Percentiles rank a stretch among this genome's conserved stretches.
These are phyloP conservation scores for Salix caprea DNA, from an alignment of 345 rosid genomes.

Conservation along the genomic window DNA sequence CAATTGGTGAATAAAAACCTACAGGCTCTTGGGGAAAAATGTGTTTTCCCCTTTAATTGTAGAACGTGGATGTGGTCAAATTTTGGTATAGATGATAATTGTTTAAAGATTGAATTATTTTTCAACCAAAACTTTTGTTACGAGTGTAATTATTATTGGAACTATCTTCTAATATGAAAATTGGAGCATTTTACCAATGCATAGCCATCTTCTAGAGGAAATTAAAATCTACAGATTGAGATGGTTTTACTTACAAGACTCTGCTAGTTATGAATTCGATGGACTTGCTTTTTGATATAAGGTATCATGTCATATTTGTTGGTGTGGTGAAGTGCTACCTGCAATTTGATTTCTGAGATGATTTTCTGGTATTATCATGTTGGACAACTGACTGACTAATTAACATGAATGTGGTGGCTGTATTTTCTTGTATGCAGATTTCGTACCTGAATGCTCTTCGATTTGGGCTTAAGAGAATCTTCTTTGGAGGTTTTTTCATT, in stretches of 20 bases:
- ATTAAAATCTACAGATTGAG: background rate
- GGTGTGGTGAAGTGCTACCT: background rate
- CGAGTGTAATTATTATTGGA: background rate
- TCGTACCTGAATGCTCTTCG: conserved; percentile 89
- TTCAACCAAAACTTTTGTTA: background rate
- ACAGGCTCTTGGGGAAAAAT: background rate
- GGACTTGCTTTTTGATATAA: background rate
- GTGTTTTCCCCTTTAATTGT: background rate
- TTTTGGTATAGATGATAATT: background rate
- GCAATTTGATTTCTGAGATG: background rate
- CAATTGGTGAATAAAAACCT: background rate
- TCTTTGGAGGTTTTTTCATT: conserved; percentile 96
- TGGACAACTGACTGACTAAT: background rate
- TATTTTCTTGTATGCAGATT: conserved; percentile 48
- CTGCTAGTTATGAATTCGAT: background rate
- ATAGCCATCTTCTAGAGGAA: background rate
- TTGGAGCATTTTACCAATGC: background rate
- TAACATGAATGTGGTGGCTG: conserved; percentile 8
- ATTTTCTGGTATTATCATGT: conserved; percentile 1
- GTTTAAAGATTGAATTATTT: background rate
- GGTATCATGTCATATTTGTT: background rate
- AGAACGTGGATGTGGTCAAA: background rate
- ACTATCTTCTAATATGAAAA: background rate
- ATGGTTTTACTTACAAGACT: background rate
- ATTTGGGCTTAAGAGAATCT: conserved; percentile 88